These are phyloP conservation scores for Monilinia fructicola DNA, from an alignment of 2,329 filamentous ascomycete species.

Conservation along the genomic window DNA sequence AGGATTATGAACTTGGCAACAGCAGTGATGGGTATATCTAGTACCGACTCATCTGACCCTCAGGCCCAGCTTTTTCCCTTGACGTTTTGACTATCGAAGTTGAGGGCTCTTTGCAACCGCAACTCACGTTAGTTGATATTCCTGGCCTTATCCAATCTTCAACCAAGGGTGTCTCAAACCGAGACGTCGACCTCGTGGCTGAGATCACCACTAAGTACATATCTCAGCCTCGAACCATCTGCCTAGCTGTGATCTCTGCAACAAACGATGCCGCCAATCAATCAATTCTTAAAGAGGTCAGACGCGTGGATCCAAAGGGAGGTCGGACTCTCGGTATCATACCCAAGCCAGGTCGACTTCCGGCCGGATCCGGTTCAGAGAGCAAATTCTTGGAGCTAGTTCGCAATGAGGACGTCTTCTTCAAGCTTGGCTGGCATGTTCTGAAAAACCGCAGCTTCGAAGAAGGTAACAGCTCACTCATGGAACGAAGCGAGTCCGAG, in stretches of 20 bases:
- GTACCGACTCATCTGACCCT: neutral
- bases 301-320: slow-evolving; percentile 10
- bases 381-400: slow-evolving; percentile 45
- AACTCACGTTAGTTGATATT: slow-evolving; percentile 8
- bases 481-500: slow-evolving; percentile 4
- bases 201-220: slow-evolving; percentile 8
- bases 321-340: slow-evolving; percentile 40
- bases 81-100: slow-evolving; percentile 14
- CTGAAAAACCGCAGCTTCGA: slow-evolving; percentile 47
- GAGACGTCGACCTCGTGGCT: neutral
- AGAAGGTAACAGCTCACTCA: neutral
- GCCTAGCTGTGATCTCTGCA: slow-evolving; percentile 7
- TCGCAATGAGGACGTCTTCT: slow-evolving; percentile 47
- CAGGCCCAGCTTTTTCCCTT: slow-evolving; percentile 4
- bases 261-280: slow-evolving; percentile 20
- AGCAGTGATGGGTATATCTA: neutral
- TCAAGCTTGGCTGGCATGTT: slow-evolving; percentile 54
- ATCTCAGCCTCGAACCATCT: slow-evolving; percentile 10
- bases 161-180: neutral
- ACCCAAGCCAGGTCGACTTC: slow-evolving; percentile 56
- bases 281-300: slow-evolving; percentile 4
- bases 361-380: slow-evolving; percentile 44
- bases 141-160: slow-evolving; percentile 4
- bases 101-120: neutral
- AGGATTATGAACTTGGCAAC: neutral